Evolutionary conservation across 2,329 filamentous ascomycete genomes (phyloP), one percentile per base, ranked within the genome.

Genomic region (Hypoxylon rubiginosum): DNA sequence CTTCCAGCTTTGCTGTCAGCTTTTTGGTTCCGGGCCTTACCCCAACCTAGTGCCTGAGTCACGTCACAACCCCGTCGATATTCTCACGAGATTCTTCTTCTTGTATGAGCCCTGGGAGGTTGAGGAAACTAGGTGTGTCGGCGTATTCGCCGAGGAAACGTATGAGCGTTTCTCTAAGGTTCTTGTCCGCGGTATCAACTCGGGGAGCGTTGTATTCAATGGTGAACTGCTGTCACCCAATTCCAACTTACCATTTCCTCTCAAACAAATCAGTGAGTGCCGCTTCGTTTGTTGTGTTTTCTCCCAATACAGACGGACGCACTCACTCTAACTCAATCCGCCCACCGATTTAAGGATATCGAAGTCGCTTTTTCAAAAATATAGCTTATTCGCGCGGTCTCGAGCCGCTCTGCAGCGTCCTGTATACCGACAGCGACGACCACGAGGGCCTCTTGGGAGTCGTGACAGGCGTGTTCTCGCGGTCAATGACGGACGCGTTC

Each of bases 81-180:
- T 56, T 13, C 15, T 52, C 2, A 4, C 13, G 17, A 34, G 41
- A 15, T 65, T 68, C 30, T 9, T 71, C 5, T 24, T 21, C 7
- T 19, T 56, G 5, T 50, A 67, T 9, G 61, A 68, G 24, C 67
- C 67, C 0, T 71, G 67, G 64, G 69, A 70, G 54, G 50, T 62
- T 2, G 69, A 71, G 51, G 62, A 70, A 48, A 21, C 70, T 4
- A 32, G 19, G 4, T 66, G 58, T 17, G 13, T 71, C 24, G 55
- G 63, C 21, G 1, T 11, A 7, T 71, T 60, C 32, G 51, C 30
- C 1, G 4, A 32, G 32, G 50, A 50, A 15, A 32, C 36, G 10
- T 65, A 59, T 39, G 34, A 61, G 11, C 17, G 39, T 1, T 30
- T 68, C 32, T 6, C 9, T 2, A 7, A 34, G 5, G 32, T 10